A percentile compares a stretch with the other conserved stretches of the same genome.
Evolutionary conservation across 768 basidiomycete species (phyloP).

Genomic region (Boletus sp.): DNA sequence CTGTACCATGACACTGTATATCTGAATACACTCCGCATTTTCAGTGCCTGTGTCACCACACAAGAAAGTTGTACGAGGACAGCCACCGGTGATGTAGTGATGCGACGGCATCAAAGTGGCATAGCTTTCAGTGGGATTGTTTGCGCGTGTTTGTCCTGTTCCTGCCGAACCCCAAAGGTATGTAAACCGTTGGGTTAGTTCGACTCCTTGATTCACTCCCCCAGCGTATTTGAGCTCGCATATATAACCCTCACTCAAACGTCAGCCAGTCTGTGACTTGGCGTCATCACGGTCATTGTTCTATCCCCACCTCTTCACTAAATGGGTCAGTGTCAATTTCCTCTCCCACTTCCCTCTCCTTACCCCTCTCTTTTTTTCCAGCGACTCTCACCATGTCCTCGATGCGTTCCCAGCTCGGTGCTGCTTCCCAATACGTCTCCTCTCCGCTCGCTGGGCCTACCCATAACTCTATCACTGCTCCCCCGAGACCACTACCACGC

Average conservation of each 20-base stretch:
- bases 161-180: conserved; percentile 34
- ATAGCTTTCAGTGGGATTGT: not conserved
- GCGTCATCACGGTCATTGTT: conserved; percentile 30
- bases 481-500: conserved; percentile 36
- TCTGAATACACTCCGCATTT: conserved; percentile 2
- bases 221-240: conserved; percentile 26
- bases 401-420: conserved; percentile 24
- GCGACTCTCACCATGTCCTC: conserved; percentile 46
- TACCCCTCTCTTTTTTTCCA: conserved; percentile 6
- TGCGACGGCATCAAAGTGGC: not conserved
- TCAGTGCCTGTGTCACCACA: not conserved
- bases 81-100: not conserved
- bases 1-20: conserved; percentile 19
- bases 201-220: conserved; percentile 10
- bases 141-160: conserved; percentile 23
- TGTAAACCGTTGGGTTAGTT: not conserved
- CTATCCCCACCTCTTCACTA: conserved; percentile 3
- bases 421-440: conserved; percentile 45
- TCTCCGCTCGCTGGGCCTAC: conserved; percentile 59
- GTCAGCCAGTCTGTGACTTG: conserved; percentile 29
- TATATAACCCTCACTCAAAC: conserved; percentile 31
- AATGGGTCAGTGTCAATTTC: conserved; percentile 39
- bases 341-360: not conserved
- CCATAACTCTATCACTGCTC: conserved; percentile 32
- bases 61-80: not conserved